phyloP scores from a whole-genome alignment of 352 stramenopile genomes.

The Plasmopara muralis region DNA sequence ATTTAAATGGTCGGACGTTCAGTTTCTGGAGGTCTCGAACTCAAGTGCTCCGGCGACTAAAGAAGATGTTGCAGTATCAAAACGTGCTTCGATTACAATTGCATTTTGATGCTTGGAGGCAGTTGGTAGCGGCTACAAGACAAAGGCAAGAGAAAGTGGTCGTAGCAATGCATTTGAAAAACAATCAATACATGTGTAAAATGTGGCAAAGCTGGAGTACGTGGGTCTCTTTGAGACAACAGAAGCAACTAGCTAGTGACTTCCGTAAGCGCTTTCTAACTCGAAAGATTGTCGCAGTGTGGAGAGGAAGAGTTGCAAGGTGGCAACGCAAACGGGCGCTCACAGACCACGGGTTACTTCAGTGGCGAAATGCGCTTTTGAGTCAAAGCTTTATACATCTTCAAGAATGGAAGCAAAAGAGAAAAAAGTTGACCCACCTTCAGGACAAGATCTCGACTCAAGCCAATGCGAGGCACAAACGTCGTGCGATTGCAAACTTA shows the following conservation, averaged over 20 bases:
- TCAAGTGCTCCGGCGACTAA: slow-evolving; percentile 31
- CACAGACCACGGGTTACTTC: slow-evolving; percentile 5
- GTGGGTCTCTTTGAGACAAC: slow-evolving; percentile 13
- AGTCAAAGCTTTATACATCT: slow-evolving; percentile 5
- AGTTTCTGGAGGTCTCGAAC: slow-evolving; percentile 19
- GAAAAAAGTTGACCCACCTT: slow-evolving; percentile 2
- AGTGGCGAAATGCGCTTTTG: slow-evolving; percentile 4
- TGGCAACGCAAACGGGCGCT: slow-evolving; percentile 20
- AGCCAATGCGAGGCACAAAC: slow-evolving; percentile 8
- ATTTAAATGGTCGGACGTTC: slow-evolving; percentile 7
- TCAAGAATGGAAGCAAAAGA: slow-evolving; percentile 1
- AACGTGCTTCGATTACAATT: slow-evolving; percentile 25
- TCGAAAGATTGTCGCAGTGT: slow-evolving; percentile 31
- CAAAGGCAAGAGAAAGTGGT: slow-evolving; percentile 23
- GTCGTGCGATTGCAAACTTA: slow-evolving; percentile 10
- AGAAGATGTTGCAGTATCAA: slow-evolving; percentile 31
- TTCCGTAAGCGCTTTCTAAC: slow-evolving; percentile 36
- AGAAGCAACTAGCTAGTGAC: slow-evolving; percentile 21
- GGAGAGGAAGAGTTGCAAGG: slow-evolving; percentile 15
- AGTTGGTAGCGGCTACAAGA: slow-evolving; percentile 18
- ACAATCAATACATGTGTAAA: slow-evolving; percentile 14
- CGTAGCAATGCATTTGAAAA: slow-evolving; percentile 26
- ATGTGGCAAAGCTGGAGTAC: slow-evolving; percentile 33
- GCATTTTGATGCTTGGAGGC: slow-evolving; percentile 47
- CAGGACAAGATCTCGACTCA: slow-evolving; percentile 2